These are phyloP conservation scores for Alternaria ethzedia DNA, from an alignment of 2,329 filamentous ascomycete genomes.

Conservation along the genomic window DNA sequence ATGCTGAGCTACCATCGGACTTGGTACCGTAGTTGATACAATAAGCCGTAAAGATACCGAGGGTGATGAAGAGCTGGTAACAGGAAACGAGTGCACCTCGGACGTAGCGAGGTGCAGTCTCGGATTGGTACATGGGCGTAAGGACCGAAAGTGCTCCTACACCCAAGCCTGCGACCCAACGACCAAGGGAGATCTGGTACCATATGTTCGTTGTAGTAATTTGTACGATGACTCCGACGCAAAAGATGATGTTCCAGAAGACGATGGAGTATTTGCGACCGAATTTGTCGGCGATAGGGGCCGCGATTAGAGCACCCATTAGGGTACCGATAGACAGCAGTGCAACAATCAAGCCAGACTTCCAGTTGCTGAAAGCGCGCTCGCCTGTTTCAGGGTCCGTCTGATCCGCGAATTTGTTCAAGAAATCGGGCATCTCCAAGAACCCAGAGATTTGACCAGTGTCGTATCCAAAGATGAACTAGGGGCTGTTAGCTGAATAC, in stretches of 20 bases:
- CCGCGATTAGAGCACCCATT: conserved; percentile 67
- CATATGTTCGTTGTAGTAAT: conserved; percentile 64
- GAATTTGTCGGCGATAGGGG: conserved; percentile 66
- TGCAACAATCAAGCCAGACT: conserved; percentile 45
- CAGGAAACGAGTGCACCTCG: conserved; percentile 67
- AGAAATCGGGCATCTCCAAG: conserved; percentile 46
- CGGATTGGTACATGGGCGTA: conserved; percentile 67
- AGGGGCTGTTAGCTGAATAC: background rate
- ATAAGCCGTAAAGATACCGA: conserved; percentile 65
- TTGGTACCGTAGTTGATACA: conserved; percentile 67
- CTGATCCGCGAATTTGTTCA: conserved; percentile 36
- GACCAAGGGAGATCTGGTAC: conserved; percentile 69
- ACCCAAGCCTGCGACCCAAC: conserved; percentile 70
- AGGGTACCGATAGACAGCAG: conserved; percentile 75
- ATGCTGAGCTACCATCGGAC: conserved; percentile 53
- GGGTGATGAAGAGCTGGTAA: conserved; percentile 73
- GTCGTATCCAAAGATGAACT: conserved; percentile 41
- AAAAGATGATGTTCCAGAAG: conserved; percentile 67
- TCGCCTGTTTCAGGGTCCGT: conserved; percentile 27
- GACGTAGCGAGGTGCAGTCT: conserved; percentile 69
- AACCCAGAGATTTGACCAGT: conserved; percentile 47
- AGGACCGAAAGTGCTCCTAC: conserved; percentile 69
- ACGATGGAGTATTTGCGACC: conserved; percentile 69
- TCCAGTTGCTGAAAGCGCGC: conserved; percentile 37
- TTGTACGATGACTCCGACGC: conserved; percentile 69